phyloP scores from a whole-genome alignment of 805 yeast species.

The Nakazawaea siamensis region DNA sequence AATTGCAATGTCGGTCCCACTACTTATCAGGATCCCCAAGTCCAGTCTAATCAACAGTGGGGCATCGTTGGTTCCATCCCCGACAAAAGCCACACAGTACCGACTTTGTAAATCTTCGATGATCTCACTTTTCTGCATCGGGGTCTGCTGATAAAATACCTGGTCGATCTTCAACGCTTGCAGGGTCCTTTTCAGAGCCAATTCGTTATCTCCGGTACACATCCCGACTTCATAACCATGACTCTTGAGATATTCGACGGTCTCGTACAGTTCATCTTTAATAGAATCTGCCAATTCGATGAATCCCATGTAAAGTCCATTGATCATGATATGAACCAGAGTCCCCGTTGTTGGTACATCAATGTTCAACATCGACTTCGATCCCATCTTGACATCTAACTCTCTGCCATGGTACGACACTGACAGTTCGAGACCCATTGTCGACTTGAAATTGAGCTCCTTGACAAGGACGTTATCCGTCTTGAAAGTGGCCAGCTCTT shows the following conservation, averaged over 20 bases:
- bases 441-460: conserved; percentile 12
- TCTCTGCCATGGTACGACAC: conserved; percentile 16
- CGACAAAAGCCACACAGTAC: conserved; percentile 71
- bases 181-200: not conserved
- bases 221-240: conserved; percentile 63
- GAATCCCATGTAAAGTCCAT: conserved; percentile 53
- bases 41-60: conserved; percentile 89
- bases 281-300: conserved; percentile 61
- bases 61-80: conserved; percentile 97
- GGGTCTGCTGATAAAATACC: conserved; percentile 70
- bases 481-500: not conserved
- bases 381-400: conserved; percentile 46
- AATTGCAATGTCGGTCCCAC: conserved; percentile 94
- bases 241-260: conserved; percentile 44
- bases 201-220: conserved; percentile 75
- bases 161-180: conserved; percentile 42
- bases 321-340: conserved; percentile 34
- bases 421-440: conserved; percentile 12
- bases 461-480: conserved; percentile 17
- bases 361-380: conserved; percentile 29
- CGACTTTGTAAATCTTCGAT: conserved; percentile 45
- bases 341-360: not conserved
- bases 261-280: conserved; percentile 55
- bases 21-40: conserved; percentile 83
- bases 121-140: conserved; percentile 66